Evolutionary conservation across 768 basidiomycete species (phyloP).

Genomic region (Leccinum subtestaceum): DNA sequence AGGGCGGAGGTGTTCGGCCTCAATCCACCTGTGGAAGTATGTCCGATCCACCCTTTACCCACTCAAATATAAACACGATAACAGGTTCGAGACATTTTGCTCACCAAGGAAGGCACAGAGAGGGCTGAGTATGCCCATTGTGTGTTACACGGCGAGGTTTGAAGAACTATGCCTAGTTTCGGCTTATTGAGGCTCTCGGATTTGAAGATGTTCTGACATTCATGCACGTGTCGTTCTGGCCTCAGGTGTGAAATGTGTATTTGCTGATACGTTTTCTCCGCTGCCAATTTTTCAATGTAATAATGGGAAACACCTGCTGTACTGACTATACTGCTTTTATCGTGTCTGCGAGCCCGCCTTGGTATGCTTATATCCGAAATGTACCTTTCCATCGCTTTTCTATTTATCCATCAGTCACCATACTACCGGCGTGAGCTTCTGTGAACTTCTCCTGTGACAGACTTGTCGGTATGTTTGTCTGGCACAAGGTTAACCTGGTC

Average conservation of each 20-base stretch:
- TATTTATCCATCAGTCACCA: neutral
- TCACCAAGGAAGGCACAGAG: conserved; percentile 60
- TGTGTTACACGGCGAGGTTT: conserved; percentile 53
- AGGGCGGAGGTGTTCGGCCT: conserved; percentile 76
- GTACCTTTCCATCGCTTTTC: neutral
- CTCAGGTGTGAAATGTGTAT: neutral
- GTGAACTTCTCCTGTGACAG: neutral
- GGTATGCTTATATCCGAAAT: neutral
- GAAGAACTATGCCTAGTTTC: neutral
- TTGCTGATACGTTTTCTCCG: neutral
- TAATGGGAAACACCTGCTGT: neutral
- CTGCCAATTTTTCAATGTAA: neutral
- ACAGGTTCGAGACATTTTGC: conserved; percentile 77
- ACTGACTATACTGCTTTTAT: neutral
- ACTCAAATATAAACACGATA: neutral
- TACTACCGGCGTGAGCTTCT: neutral
- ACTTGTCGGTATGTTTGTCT: neutral
- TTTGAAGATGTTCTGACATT: neutral
- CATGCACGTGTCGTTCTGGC: neutral
- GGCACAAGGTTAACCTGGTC: neutral
- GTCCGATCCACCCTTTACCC: conserved; percentile 12
- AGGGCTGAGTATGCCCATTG: conserved; percentile 53
- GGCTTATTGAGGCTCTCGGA: neutral
- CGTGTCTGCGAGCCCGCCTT: neutral
- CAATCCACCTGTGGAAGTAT: conserved; percentile 74